Conservation (phyloP, 176 grass and related monocot species). For the Oryza longistaminata region DNA sequence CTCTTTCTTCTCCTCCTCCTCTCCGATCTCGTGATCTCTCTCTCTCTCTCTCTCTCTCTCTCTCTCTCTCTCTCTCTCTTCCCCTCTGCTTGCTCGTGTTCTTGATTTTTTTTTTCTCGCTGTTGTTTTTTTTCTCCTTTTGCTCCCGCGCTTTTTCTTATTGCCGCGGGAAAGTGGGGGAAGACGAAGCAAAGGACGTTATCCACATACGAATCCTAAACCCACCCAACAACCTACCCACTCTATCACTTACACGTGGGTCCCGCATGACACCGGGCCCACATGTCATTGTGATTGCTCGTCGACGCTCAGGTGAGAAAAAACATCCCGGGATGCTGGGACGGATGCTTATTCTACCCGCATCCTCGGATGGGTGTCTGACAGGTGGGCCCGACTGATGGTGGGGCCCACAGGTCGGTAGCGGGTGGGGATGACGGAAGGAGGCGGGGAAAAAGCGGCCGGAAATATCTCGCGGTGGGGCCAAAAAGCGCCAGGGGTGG, state of each 20-base stretch:
- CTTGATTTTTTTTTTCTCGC: background rate
- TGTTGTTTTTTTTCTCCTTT: background rate
- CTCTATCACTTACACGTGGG: rapidly evolving
- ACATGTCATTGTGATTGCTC: rapidly evolving
- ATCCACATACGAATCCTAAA: background rate
- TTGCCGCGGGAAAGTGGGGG: background rate
- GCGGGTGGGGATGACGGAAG: background rate
- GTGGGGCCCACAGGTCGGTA: background rate
- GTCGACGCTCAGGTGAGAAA: rapidly evolving
- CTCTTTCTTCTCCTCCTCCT: no score
- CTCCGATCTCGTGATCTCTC: background rate
- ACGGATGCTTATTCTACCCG: background rate
- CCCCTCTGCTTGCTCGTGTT: background rate
- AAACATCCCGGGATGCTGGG: no score
- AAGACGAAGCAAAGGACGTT: background rate
- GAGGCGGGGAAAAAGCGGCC: background rate
- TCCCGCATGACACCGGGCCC: rapidly evolving
- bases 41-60: background rate
- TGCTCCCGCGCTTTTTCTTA: slow-evolving; percentile 26
- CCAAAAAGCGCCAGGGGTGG: background rate
- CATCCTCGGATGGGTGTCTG: background rate
- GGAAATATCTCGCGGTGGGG: slow-evolving; percentile 1
- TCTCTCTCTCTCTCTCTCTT: background rate
- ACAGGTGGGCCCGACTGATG: background rate
- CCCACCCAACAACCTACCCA: rapidly evolving